Percentiles rank a stretch among this genome's conserved stretches.
phyloP scores from a whole-genome alignment of 441 rosid genomes.

The Sinapis alba region DNA sequence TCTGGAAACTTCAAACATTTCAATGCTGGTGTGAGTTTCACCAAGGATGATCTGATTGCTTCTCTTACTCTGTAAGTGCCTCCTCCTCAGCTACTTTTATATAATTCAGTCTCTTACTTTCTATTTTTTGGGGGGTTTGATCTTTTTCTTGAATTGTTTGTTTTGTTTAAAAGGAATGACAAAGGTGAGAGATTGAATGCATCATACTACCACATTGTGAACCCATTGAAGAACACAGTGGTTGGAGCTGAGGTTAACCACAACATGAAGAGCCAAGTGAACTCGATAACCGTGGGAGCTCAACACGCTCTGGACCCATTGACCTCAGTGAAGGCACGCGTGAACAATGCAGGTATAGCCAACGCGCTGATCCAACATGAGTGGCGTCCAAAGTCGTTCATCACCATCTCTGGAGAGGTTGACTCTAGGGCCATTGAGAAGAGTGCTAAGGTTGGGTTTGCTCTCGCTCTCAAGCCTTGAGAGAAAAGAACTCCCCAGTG shows the following conservation, averaged over 20 bases:
- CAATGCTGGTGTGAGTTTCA: constrained; percentile 73
- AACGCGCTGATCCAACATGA: constrained; percentile 93
- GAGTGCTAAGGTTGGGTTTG: constrained; percentile 90
- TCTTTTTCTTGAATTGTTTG: not conserved
- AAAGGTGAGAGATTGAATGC: constrained; percentile 76
- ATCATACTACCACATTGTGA: constrained; percentile 86
- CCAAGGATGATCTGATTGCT: constrained; percentile 71
- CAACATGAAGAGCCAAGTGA: constrained; percentile 80
- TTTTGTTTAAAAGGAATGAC: constrained; percentile 66
- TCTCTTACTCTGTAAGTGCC: constrained; percentile 76
- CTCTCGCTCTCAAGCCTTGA: constrained; percentile 73
- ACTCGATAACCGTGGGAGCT: constrained; percentile 76
- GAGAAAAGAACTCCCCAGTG: not conserved
- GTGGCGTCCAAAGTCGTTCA: constrained; percentile 87
- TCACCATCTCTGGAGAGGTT: constrained; percentile 92
- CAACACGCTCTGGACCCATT: constrained; percentile 88
- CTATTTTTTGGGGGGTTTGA: not conserved
- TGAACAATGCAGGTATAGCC: constrained; percentile 81
- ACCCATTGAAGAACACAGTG: constrained; percentile 79
- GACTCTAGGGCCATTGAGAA: constrained; percentile 90
- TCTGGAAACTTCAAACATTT: constrained; percentile 73
- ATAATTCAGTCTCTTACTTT: not conserved
- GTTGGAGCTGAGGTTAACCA: constrained; percentile 96
- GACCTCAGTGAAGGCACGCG: constrained; percentile 85
- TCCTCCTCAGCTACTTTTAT: not conserved